phyloP scores from a whole-genome alignment of 2,329 filamentous ascomycete species.

The Aspergillus caelatus region DNA sequence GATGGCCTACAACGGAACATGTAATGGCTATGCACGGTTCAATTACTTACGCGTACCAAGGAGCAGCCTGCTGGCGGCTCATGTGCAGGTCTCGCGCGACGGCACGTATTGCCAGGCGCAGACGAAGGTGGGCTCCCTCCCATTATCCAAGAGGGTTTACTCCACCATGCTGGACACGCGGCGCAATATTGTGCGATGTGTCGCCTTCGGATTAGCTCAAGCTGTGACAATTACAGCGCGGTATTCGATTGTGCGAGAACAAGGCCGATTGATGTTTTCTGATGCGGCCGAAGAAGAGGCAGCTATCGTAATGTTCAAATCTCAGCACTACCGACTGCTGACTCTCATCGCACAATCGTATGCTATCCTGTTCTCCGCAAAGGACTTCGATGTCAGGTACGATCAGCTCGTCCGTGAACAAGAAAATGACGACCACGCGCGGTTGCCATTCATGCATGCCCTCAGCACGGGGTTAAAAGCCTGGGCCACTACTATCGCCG shows the following conservation, averaged over 20 bases:
- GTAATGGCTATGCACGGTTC: slow-evolving; percentile 11
- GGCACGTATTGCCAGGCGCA: neutral
- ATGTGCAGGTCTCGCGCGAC: slow-evolving; percentile 4
- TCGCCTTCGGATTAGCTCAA: slow-evolving; percentile 9
- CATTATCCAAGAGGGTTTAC: slow-evolving; percentile 8
- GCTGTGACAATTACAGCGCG: slow-evolving; percentile 10
- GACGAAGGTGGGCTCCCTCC: neutral
- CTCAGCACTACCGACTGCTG: slow-evolving; percentile 13
- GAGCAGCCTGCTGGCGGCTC: slow-evolving; percentile 4
- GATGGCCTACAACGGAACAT: slow-evolving; percentile 11
- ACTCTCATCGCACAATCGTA: slow-evolving; percentile 12
- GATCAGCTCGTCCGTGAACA: neutral
- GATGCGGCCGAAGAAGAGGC: neutral
- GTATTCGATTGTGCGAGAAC: slow-evolving; percentile 13
- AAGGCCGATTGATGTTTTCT: slow-evolving; percentile 9
- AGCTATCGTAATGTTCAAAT: slow-evolving; percentile 10
- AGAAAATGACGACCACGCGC: neutral
- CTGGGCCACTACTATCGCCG: slow-evolving; percentile 3
- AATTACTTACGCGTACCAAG: neutral
- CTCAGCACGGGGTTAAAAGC: slow-evolving; percentile 11
- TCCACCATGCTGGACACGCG: slow-evolving; percentile 13
- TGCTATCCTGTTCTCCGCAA: slow-evolving; percentile 10
- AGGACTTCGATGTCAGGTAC: slow-evolving; percentile 7
- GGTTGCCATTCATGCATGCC: slow-evolving; percentile 6
- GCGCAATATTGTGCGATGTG: slow-evolving; percentile 9